Conservation (phyloP, 495 filamentous ascomycete genomes). For the Tetracladium setigerum region DNA sequence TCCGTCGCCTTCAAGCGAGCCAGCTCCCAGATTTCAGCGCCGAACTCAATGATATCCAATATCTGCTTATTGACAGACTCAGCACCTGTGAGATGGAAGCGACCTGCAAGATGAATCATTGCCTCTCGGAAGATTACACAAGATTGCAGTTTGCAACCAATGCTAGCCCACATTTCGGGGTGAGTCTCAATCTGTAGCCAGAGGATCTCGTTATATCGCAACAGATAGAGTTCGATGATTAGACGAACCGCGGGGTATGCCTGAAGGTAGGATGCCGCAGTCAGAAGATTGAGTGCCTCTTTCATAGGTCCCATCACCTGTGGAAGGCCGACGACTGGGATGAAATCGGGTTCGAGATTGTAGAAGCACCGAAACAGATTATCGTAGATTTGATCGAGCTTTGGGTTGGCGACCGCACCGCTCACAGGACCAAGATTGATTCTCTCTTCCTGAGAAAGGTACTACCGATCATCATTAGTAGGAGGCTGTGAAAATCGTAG, state of each 20-base stretch:
- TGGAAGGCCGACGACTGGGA: too few relatives aligned
- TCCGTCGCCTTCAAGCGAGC: conserved; percentile 16
- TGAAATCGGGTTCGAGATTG: conserved; percentile 25
- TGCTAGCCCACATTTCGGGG: conserved; percentile 33
- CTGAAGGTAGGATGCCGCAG: conserved; percentile 34
- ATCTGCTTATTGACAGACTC: conserved; percentile 13
- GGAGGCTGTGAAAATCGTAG: background rate
- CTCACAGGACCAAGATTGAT: background rate
- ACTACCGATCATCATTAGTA: background rate
- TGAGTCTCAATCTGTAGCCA: conserved; percentile 29
- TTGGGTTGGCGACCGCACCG: background rate
- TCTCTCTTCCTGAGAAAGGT: too few relatives aligned
- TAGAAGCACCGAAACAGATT: conserved; percentile 38
- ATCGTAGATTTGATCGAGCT: conserved; percentile 21
- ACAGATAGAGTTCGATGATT: conserved; percentile 32
- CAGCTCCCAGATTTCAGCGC: conserved; percentile 3
- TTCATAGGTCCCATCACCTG: too few relatives aligned
- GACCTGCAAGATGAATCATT: conserved; percentile 38
- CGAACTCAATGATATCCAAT: background rate
- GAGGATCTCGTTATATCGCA: conserved; percentile 31
- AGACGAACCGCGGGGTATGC: conserved; percentile 28
- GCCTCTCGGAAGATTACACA: conserved; percentile 38
- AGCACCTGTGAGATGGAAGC: conserved; percentile 25
- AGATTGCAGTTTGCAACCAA: conserved; percentile 33
- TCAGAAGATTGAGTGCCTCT: conserved; percentile 26